Percentiles rank a stretch among this genome's conserved stretches.
Evolutionary conservation across 2,329 filamentous ascomycete genomes (phyloP).

Genomic region (Cryoendolithus antarcticus): DNA sequence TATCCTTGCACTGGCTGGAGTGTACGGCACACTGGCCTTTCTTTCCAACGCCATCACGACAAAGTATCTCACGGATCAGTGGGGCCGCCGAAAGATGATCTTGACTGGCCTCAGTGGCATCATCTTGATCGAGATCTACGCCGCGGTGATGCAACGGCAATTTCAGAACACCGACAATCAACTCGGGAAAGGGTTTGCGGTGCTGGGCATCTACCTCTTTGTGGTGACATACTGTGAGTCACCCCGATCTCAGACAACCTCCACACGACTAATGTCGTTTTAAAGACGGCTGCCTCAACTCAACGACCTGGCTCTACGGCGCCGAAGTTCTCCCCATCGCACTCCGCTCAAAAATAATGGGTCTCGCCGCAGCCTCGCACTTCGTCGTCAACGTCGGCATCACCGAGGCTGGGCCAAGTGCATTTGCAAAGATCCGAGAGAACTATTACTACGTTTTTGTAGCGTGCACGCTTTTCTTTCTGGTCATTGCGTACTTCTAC

Average conservation of each 20-base stretch:
- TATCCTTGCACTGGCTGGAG: slow-evolving; percentile 42
- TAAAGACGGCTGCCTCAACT: slow-evolving; percentile 14
- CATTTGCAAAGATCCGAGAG: slow-evolving; percentile 45
- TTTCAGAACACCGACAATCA: slow-evolving; percentile 45
- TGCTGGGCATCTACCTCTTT: slow-evolving; percentile 48
- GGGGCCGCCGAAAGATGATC: slow-evolving; percentile 49
- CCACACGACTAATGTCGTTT: slow-evolving; percentile 5
- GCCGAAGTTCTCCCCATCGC: slow-evolving; percentile 43
- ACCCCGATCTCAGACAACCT: not conserved
- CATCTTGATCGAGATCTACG: slow-evolving; percentile 46
- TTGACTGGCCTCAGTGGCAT: slow-evolving; percentile 40
- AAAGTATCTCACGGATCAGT: slow-evolving; percentile 42
- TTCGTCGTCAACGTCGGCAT: slow-evolving; percentile 38
- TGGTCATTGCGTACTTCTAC: slow-evolving; percentile 41
- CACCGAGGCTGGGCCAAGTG: slow-evolving; percentile 35
- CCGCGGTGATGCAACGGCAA: slow-evolving; percentile 45
- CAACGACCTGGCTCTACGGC: slow-evolving; percentile 30
- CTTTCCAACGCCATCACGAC: slow-evolving; percentile 40
- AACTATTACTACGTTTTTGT: slow-evolving; percentile 52
- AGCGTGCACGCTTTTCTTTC: slow-evolving; percentile 39
- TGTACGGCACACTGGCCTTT: slow-evolving; percentile 44
- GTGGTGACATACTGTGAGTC: slow-evolving; percentile 41
- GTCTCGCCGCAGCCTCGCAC: slow-evolving; percentile 40
- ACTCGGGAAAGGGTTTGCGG: slow-evolving; percentile 47
- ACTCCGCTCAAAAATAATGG: slow-evolving; percentile 44